These are phyloP conservation scores for Miscanthus lutarioriparius DNA, from an alignment of 176 grass and related monocot species.

Conservation along the genomic window DNA sequence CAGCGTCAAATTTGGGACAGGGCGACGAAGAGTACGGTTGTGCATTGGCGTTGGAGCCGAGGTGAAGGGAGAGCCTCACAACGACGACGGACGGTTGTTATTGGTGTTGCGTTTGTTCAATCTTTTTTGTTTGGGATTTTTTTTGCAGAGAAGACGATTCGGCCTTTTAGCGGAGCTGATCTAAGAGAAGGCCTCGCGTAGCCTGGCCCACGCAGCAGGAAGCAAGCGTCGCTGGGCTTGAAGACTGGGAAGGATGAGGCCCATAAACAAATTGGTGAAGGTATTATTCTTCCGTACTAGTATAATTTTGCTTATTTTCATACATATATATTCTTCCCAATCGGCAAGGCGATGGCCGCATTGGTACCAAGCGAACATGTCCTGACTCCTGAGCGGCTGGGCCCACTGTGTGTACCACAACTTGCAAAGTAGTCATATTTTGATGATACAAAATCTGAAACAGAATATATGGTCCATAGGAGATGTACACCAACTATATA, in stretches of 20 bases:
- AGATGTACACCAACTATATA: neutral
- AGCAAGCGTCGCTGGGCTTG: neutral
- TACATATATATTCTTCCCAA: no score
- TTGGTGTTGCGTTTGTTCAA: neutral
- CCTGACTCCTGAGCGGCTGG: neutral
- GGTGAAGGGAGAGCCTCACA: slow-evolving; percentile 22
- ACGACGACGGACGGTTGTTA: neutral
- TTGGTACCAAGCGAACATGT: neutral
- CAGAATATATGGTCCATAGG: neutral
- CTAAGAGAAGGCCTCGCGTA: neutral
- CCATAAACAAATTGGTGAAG: neutral
- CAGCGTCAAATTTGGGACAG: slow-evolving; percentile 12
- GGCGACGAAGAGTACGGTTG: slow-evolving; percentile 19
- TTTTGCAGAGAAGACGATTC: neutral
- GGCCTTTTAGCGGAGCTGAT: neutral
- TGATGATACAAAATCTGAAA: neutral
- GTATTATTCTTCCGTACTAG: neutral
- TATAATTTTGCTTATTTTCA: neutral
- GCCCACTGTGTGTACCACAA: neutral
- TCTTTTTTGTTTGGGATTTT: neutral
- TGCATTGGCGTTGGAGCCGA: slow-evolving; percentile 30
- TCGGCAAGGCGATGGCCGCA: no score
- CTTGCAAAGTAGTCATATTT: neutral
- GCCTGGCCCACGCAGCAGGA: neutral
- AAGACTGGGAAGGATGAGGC: no score